These are phyloP conservation scores for Batkoa obscura DNA, from an alignment of 371 early-diverging fungal species.

Conservation along the genomic window DNA sequence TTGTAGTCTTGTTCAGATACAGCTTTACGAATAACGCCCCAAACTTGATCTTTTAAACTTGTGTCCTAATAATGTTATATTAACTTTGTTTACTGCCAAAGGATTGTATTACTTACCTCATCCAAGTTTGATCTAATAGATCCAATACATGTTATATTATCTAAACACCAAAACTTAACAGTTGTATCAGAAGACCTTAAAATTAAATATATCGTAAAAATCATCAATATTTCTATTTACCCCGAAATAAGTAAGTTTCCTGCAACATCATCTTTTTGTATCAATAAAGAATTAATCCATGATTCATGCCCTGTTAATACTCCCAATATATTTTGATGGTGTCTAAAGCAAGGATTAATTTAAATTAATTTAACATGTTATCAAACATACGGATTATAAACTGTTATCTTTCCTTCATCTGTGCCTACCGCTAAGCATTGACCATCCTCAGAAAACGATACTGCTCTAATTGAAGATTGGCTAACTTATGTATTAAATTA, in stretches of 20 bases:
- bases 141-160: background rate
- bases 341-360: background rate
- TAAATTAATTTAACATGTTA: background rate
- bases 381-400: slow-evolving; percentile 1
- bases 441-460: background rate
- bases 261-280: background rate
- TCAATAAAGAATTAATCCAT: background rate
- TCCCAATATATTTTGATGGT: slow-evolving; percentile 1
- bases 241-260: background rate
- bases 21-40: background rate
- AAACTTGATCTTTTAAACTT: background rate
- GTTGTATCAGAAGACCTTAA: slow-evolving; percentile 5
- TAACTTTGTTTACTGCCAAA: background rate
- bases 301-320: slow-evolving; percentile 1
- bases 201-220: background rate
- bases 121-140: background rate
- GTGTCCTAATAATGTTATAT: background rate
- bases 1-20: background rate
- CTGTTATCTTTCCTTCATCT: slow-evolving; percentile 3
- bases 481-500: background rate
- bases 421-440: background rate
- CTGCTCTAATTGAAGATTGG: background rate
- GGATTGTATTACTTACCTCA: background rate
- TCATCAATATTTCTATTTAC: background rate
- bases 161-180: slow-evolving; percentile 1